Conservation (phyloP, 768 basidiomycete genomes). For the Galerina sulciceps region DNA sequence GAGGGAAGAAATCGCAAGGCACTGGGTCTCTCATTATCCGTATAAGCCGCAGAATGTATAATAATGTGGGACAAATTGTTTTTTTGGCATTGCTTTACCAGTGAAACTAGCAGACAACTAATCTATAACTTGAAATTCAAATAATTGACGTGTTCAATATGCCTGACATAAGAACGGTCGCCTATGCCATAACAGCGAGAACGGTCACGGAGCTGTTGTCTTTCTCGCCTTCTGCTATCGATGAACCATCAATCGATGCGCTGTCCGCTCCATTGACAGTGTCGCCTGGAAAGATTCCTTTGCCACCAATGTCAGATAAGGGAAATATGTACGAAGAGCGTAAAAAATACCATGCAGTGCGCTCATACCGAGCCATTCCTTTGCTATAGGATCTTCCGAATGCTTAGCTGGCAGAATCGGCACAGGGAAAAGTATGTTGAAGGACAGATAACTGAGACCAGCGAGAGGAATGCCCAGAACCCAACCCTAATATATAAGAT, state of each 20-base stretch:
- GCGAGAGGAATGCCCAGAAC: conserved; percentile 12
- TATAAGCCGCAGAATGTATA: conserved; percentile 1
- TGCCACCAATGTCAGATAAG: too few species aligned
- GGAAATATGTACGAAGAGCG: background rate
- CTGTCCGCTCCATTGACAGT: background rate
- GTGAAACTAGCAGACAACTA: too few species aligned
- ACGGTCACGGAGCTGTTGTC: conserved; percentile 2
- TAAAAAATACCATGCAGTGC: conserved; percentile 6
- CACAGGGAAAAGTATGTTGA: conserved; percentile 12
- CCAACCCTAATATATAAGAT: conserved; percentile 11
- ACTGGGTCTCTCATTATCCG: conserved; percentile 17
- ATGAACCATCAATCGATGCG: background rate
- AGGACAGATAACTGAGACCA: conserved; percentile 5
- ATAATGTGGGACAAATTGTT: too few species aligned
- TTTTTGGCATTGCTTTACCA: too few species aligned
- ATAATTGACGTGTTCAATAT: too few species aligned
- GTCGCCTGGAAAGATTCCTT: conserved; percentile 17
- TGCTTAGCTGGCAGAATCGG: conserved; percentile 7
- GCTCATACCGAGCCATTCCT: conserved; percentile 19
- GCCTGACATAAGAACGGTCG: too few species aligned
- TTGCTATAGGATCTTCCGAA: background rate
- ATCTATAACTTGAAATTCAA: too few species aligned
- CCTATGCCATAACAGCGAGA: background rate
- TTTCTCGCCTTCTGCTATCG: conserved; percentile 5
- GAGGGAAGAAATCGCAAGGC: conserved; percentile 18